A percentile compares a stretch with the other conserved stretches of the same genome.
phyloP scores from a whole-genome alignment of 2,329 filamentous ascomycete genomes.

The Fusarium odoratissimum region DNA sequence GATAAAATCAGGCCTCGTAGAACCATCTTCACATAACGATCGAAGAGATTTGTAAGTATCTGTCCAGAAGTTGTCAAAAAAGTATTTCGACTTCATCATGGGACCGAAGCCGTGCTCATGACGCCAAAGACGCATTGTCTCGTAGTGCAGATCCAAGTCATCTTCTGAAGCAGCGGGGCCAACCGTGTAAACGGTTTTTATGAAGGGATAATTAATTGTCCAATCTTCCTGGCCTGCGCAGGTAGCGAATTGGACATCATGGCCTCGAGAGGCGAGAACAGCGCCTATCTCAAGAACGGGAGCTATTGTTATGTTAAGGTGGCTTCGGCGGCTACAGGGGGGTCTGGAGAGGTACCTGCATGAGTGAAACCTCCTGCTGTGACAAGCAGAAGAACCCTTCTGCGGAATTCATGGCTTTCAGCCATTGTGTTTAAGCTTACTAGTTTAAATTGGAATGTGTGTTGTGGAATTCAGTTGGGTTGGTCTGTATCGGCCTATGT shows the following conservation, averaged over 20 bases:
- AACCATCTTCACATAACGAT: slow-evolving; percentile 28
- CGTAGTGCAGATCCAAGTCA: slow-evolving; percentile 50
- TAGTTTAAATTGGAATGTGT: slow-evolving; percentile 22
- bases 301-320: slow-evolving; percentile 33
- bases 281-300: slow-evolving; percentile 52
- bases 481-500: slow-evolving; percentile 12
- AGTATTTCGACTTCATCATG: slow-evolving; percentile 51
- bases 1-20: slow-evolving; percentile 52
- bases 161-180: slow-evolving; percentile 46
- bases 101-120: slow-evolving; percentile 47
- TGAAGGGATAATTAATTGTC: slow-evolving; percentile 47
- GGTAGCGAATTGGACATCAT: slow-evolving; percentile 54
- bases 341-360: slow-evolving; percentile 38
- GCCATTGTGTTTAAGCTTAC: slow-evolving; percentile 24
- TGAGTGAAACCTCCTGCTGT: slow-evolving; percentile 54
- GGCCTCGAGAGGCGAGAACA: slow-evolving; percentile 49
- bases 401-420: slow-evolving; percentile 12
- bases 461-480: slow-evolving; percentile 7
- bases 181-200: slow-evolving; percentile 48
- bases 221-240: slow-evolving; percentile 52
- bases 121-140: slow-evolving; percentile 50
- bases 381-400: slow-evolving; percentile 49
- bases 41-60: slow-evolving; percentile 40
- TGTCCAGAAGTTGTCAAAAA: slow-evolving; percentile 54
- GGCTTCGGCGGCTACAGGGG: too few species aligned